A percentile compares a stretch with the other conserved stretches of the same genome.
Evolutionary conservation across 495 filamentous ascomycete genomes (phyloP).

Genomic region (Penicillium samsonianum): DNA sequence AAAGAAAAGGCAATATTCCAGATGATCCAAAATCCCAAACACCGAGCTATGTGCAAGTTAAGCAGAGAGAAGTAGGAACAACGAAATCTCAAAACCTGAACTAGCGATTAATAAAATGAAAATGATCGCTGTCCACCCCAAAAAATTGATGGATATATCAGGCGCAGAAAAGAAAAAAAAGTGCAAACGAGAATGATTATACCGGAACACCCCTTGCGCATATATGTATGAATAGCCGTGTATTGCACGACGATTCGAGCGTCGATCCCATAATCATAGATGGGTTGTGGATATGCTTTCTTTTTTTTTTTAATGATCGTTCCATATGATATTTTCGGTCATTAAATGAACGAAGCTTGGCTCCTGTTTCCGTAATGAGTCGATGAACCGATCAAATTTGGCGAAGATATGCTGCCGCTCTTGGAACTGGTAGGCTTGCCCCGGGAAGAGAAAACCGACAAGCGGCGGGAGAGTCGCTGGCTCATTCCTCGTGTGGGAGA

Average conservation of each 20-base stretch:
- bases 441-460: slow-evolving; percentile 30
- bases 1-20: not conserved
- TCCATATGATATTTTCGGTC: not conserved
- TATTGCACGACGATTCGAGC: not conserved
- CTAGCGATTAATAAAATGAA: not conserved
- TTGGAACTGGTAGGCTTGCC: slow-evolving; percentile 22
- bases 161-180: not conserved
- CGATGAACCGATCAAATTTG: slow-evolving; percentile 44
- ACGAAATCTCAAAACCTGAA: not conserved
- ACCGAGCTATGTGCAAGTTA: slow-evolving; percentile 30
- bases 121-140: slow-evolving; percentile 7
- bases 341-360: slow-evolving; percentile 21
- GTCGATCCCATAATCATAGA: slow-evolving; percentile 6
- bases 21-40: slow-evolving; percentile 20
- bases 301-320: not conserved
- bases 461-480: slow-evolving; percentile 29
- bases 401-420: slow-evolving; percentile 38
- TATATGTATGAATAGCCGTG: slow-evolving; percentile 6
- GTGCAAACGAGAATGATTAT: slow-evolving; percentile 2
- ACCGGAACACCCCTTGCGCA: slow-evolving; percentile 1
- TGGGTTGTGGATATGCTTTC: not conserved
- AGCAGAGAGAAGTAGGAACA: slow-evolving; percentile 8
- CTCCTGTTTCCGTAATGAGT: slow-evolving; percentile 27
- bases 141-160: not conserved
- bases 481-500: slow-evolving; percentile 28